These are phyloP conservation scores for Fraxinus xanthoxyloides DNA, from an alignment of 305 asterid species.

Conservation along the genomic window DNA sequence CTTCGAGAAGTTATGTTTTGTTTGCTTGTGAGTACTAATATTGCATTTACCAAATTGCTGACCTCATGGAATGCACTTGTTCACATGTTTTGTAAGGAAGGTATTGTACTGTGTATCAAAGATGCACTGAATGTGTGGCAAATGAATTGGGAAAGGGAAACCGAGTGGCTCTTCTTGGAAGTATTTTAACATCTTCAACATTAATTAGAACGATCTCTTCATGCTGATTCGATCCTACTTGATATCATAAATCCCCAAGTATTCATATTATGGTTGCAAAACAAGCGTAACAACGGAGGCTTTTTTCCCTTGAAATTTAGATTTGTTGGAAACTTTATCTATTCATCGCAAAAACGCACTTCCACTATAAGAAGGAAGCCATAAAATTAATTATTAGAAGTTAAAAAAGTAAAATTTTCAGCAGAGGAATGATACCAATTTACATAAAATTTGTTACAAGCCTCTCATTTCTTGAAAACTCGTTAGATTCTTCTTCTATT, in stretches of 20 bases:
- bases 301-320: not conserved
- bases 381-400: not conserved
- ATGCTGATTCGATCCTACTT: not conserved
- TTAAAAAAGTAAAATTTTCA: not conserved
- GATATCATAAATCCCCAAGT: not conserved
- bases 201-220: not conserved
- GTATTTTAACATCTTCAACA: not conserved
- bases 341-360: not conserved
- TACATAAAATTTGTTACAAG: not conserved
- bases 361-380: not conserved
- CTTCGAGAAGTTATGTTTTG: not conserved
- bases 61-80: not conserved
- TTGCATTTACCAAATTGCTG: not conserved
- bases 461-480: not conserved
- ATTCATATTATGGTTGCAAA: not conserved
- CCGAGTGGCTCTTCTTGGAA: not conserved
- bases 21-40: not conserved
- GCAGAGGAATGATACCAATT: not conserved
- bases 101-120: not conserved
- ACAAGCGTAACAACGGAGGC: not conserved
- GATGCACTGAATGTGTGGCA: not conserved
- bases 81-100: not conserved
- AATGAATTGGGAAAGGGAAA: not conserved
- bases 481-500: constrained; percentile 70
- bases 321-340: not conserved